phyloP scores from a whole-genome alignment of 345 rosid species.

The Geranium rotundifolium region DNA sequence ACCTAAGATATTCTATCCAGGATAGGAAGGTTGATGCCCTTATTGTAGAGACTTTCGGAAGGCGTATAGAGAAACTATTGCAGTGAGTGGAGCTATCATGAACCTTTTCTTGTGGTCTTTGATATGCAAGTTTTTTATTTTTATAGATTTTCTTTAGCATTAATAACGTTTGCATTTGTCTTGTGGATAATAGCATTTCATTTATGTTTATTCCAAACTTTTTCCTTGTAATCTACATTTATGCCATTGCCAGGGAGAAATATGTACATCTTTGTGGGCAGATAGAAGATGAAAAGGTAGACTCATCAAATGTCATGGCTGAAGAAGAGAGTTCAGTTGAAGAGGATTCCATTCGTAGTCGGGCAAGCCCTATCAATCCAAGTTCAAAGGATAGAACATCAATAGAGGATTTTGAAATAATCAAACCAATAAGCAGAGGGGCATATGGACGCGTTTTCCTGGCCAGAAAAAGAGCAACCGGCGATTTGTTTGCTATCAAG shows the following conservation, averaged over 20 bases:
- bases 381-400: constrained; percentile 80
- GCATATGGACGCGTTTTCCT: constrained; percentile 95
- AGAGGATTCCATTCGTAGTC: constrained; percentile 67
- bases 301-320: constrained; percentile 38
- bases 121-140: not conserved
- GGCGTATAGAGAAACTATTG: constrained; percentile 84
- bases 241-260: constrained; percentile 58
- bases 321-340: constrained; percentile 84
- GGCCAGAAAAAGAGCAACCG: constrained; percentile 80
- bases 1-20: constrained; percentile 79
- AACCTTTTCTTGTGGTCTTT: not conserved
- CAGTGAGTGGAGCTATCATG: constrained; percentile 39
- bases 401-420: constrained; percentile 95
- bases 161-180: too few species aligned
- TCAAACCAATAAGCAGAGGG: constrained; percentile 95
- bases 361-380: constrained; percentile 75
- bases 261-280: constrained; percentile 64
- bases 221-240: not conserved
- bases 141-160: not conserved
- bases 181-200: too few species aligned
- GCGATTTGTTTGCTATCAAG: constrained; percentile 93
- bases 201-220: not conserved
- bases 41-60: constrained; percentile 92
- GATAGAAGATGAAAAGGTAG: constrained; percentile 74
- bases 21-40: constrained; percentile 94